Conservation (phyloP, 1,284 basidiomycete genomes). For the Wallemia mellicola region DNA sequence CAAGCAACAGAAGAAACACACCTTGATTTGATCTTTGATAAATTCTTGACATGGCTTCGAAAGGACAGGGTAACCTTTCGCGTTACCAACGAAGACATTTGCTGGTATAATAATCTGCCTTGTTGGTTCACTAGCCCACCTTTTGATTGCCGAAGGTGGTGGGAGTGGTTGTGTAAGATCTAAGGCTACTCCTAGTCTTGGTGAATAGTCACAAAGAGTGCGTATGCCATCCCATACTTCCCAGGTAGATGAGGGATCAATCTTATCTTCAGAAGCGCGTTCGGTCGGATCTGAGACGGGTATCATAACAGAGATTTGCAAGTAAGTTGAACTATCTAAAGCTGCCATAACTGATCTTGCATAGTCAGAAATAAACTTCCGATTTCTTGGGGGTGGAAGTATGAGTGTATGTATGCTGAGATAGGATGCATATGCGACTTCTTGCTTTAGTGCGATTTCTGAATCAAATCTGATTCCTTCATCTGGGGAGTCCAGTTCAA, state of each 20-base stretch:
- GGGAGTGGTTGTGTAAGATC: constrained; percentile 70
- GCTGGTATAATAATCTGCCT: constrained; percentile 64
- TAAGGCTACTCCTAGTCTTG: constrained; percentile 36
- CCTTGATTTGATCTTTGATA: constrained; percentile 59
- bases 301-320: constrained; percentile 22
- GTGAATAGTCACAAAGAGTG: constrained; percentile 58
- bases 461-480: constrained; percentile 87
- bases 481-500: constrained; percentile 73
- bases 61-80: constrained; percentile 86
- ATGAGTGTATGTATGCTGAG: constrained; percentile 58
- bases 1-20: constrained; percentile 15
- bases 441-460: constrained; percentile 78
- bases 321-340: constrained; percentile 33
- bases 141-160: constrained; percentile 32
- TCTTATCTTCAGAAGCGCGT: constrained; percentile 12
- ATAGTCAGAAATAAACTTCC: constrained; percentile 60
- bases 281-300: constrained; percentile 11
- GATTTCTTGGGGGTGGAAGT: constrained; percentile 64
- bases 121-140: constrained; percentile 82
- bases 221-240: constrained; percentile 93
- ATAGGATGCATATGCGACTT: constrained; percentile 75
- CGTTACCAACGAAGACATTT: constrained; percentile 72
- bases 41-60: constrained; percentile 72
- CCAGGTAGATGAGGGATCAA: constrained; percentile 59
- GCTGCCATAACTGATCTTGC: constrained; percentile 61